phyloP scores from a whole-genome alignment of 345 rosid species.

The Brassica cretica region DNA sequence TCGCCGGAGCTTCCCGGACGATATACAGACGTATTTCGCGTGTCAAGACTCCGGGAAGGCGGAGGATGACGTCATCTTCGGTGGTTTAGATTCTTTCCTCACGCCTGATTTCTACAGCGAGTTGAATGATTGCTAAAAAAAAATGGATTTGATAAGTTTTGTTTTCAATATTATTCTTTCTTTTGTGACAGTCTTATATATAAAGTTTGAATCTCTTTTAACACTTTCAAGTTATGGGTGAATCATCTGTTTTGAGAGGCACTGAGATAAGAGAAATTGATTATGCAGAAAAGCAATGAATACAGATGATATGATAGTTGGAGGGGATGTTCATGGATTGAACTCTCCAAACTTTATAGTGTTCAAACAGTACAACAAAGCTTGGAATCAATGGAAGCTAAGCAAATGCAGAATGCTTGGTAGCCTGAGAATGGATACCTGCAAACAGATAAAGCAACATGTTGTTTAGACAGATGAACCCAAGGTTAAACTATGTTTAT shows the following conservation, averaged over 20 bases:
- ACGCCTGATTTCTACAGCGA: slow-evolving; percentile 63
- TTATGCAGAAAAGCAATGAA: slow-evolving; percentile 4
- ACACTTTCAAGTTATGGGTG: background rate
- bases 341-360: slow-evolving; percentile 32
- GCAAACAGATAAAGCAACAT: slow-evolving; percentile 25
- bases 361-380: slow-evolving; percentile 74
- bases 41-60: slow-evolving; percentile 59
- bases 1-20: slow-evolving; percentile 70
- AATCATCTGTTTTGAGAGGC: background rate
- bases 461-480: background rate
- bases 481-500: background rate
- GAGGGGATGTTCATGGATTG: slow-evolving; percentile 53
- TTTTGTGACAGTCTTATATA: slow-evolving; percentile 23
- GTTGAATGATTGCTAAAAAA: slow-evolving; percentile 39
- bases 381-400: slow-evolving; percentile 89
- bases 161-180: slow-evolving; percentile 25
- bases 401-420: slow-evolving; percentile 83
- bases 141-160: slow-evolving; percentile 26
- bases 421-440: slow-evolving; percentile 86
- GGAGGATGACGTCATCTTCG: slow-evolving; percentile 62
- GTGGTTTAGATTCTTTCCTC: slow-evolving; percentile 61
- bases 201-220: slow-evolving; percentile 30
- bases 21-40: slow-evolving; percentile 69
- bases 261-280: slow-evolving; percentile 9
- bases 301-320: slow-evolving; percentile 18